Evolutionary conservation across 129 eudicot species (phyloP), one percentile per base, ranked within the genome.

Genomic region (Gnaphalium uliginosum): DNA sequence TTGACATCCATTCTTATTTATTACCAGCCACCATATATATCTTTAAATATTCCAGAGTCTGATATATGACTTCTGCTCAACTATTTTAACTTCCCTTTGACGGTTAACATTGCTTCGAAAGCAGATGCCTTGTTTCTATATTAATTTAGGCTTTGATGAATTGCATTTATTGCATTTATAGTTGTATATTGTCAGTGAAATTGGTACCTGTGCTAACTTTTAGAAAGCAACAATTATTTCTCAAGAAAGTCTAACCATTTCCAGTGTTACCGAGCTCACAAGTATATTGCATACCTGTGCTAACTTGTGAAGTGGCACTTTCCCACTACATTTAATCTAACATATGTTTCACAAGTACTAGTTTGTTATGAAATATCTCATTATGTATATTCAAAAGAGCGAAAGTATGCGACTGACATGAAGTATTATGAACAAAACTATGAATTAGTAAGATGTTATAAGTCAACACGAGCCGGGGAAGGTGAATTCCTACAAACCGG

Each of bases 401-500:
- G 37, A 29, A 46, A 75, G 32, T 51, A 21, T 48, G 23, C 24
- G 54, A 41, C 26, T 5, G n/a, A 19, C 32, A 64, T 14, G 48
- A 51, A 77, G 62, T 77, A 39, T 25, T 14, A 37, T 37, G 63
- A 29, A 41, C 9, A 64, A 64, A 71, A 63, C 32, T 71, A 69
- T 73, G 25, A 41, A 60, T 17, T 13, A 27, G 0, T 26, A 30
- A 27, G 4, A 68, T 66, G 71, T 26, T 76, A 74, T n/a, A 56
- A 46, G 25, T 65, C 17, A 43, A 62, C 77, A 27, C 65, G 81
- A 64, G 75, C 64, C 0, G 86, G 93, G 41, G 87, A 87, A 39
- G 96, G 90, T 63, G 88, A 81, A 76, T 78, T 81, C 33, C 96
- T 75, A 39, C 97, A 92, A 78, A 92, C 85, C 0, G 96, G 97